phyloP scores from a whole-genome alignment of 2,329 filamentous ascomycete genomes.

The Dothistroma pini region DNA sequence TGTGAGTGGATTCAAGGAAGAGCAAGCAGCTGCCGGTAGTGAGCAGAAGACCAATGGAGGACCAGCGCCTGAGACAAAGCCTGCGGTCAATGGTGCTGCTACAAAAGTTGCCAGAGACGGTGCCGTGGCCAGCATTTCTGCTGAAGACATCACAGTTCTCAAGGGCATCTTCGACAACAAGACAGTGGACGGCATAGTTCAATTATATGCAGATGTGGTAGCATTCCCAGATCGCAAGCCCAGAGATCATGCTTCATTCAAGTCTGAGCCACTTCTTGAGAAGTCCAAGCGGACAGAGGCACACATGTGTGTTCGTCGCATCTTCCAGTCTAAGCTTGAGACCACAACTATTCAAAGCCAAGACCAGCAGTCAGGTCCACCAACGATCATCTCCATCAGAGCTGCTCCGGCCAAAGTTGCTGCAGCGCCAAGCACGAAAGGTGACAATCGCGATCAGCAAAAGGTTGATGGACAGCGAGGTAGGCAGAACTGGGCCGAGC shows the following conservation, averaged over 20 bases:
- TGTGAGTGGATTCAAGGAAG: neutral
- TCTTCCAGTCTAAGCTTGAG: slow-evolving; percentile 75
- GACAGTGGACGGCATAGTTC: slow-evolving; percentile 49
- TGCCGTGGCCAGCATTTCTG: slow-evolving; percentile 31
- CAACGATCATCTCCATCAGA: slow-evolving; percentile 62
- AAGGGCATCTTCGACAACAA: slow-evolving; percentile 51
- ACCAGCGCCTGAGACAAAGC: neutral
- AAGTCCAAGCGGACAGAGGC: slow-evolving; percentile 60
- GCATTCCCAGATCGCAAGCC: slow-evolving; percentile 54
- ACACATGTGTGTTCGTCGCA: slow-evolving; percentile 66
- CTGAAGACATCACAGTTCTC: slow-evolving; percentile 38
- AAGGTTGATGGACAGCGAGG: slow-evolving; percentile 31
- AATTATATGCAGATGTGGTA: slow-evolving; percentile 54
- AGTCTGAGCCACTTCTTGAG: slow-evolving; percentile 54
- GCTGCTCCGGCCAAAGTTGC: slow-evolving; percentile 37
- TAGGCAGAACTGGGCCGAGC: slow-evolving; percentile 59
- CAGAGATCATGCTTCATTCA: slow-evolving; percentile 52
- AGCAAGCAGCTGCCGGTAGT: neutral
- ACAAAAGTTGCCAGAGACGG: slow-evolving; percentile 8
- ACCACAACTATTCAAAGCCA: slow-evolving; percentile 72
- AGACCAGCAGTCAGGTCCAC: slow-evolving; percentile 37
- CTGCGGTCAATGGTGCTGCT: neutral
- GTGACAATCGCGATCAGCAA: slow-evolving; percentile 19
- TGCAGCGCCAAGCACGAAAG: slow-evolving; percentile 7
- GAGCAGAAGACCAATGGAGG: neutral